Conservation (phyloP, 441 rosid species). For the Gossypium davidsonii region DNA sequence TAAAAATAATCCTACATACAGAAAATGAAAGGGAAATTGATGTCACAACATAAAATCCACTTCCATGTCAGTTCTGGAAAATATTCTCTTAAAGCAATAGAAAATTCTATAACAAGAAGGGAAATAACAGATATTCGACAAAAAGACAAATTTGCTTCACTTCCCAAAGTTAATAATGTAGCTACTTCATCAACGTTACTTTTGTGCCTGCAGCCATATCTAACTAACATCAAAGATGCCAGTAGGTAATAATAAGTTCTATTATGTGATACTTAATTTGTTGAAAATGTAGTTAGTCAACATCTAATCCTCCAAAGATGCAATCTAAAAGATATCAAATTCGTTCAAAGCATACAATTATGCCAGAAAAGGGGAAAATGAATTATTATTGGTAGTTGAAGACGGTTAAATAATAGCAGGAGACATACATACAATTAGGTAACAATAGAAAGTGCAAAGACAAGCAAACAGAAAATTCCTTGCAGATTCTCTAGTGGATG, state of each 20-base stretch:
- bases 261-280: not conserved
- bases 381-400: not conserved
- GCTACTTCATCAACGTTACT: not conserved
- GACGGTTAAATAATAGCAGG: not conserved
- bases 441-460: not conserved
- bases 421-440: not conserved
- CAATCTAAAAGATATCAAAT: not conserved
- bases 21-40: not conserved
- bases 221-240: not conserved
- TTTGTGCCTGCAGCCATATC: not conserved
- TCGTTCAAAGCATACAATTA: not conserved
- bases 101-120: not conserved
- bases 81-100: not conserved
- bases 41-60: not conserved
- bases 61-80: not conserved
- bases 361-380: not conserved
- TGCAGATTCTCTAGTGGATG: not conserved
- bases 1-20: slow-evolving; percentile 47
- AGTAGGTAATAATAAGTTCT: not conserved
- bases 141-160: not conserved
- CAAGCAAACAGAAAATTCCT: not conserved
- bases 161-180: not conserved
- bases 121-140: not conserved
- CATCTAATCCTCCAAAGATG: not conserved
- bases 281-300: not conserved